phyloP scores from a whole-genome alignment of 2,329 filamentous ascomycete genomes.

The Ophiostoma pallidulum region DNA sequence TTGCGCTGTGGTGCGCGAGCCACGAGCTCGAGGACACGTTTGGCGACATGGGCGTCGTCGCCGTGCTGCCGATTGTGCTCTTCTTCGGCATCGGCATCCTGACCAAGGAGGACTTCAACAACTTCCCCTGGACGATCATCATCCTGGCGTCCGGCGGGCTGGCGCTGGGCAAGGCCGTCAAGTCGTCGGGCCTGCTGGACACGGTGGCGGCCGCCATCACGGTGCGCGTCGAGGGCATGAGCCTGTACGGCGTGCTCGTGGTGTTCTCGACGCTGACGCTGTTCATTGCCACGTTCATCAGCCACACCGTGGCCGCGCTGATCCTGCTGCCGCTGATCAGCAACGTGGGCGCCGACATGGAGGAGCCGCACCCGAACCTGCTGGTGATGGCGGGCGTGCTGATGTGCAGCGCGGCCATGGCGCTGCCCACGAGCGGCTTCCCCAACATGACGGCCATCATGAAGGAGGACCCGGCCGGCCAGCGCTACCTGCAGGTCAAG shows the following conservation, averaged over 20 bases:
- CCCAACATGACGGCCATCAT: constrained; percentile 99
- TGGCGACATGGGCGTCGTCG: constrained; percentile 97
- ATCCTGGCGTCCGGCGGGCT: constrained; percentile 92
- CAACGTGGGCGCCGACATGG: constrained; percentile 77
- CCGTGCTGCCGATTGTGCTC: constrained; percentile 87
- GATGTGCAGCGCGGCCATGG: constrained; percentile 99
- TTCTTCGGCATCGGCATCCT: constrained; percentile 96
- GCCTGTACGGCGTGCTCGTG: constrained; percentile 75
- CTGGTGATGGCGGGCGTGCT: constrained; percentile 90
- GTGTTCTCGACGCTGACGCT: constrained; percentile 79
- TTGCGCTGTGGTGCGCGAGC: constrained; percentile 82
- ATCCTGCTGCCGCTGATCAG: constrained; percentile 89
- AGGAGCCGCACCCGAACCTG: constrained; percentile 83
- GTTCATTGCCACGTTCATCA: constrained; percentile 94
- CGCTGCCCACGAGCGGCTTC: constrained; percentile 87
- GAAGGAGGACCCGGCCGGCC: constrained; percentile 94
- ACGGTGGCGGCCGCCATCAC: constrained; percentile 78
- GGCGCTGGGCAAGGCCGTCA: constrained; percentile 87
- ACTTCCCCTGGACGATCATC: constrained; percentile 99
- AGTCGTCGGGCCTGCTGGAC: constrained; percentile 82
- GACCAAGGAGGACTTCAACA: constrained; percentile 99
- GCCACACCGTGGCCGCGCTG: constrained; percentile 88
- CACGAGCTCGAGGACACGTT: constrained; percentile 82
- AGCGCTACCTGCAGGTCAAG: constrained; percentile 81
- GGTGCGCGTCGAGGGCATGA: constrained; percentile 61